phyloP scores from a whole-genome alignment of 179 eudicot genomes.

The Heliamphora pulchella region DNA sequence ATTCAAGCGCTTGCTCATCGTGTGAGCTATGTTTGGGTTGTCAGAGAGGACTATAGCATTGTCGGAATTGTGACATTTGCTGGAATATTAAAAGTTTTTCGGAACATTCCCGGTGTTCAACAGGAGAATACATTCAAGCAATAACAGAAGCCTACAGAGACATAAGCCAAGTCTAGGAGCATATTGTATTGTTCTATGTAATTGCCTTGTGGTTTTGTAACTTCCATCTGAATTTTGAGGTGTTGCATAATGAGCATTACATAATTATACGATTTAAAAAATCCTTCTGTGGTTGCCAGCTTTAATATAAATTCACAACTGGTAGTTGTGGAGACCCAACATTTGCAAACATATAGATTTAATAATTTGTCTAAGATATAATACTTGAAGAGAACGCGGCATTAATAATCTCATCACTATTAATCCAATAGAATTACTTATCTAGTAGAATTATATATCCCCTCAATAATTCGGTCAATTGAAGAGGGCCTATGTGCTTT shows the following conservation, averaged over 20 bases:
- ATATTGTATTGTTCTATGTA: neutral
- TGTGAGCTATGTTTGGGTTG: conserved; percentile 62
- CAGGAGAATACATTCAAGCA: conserved; percentile 10
- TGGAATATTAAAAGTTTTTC: conserved; percentile 49
- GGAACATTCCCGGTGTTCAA: conserved; percentile 27
- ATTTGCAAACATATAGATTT: no score
- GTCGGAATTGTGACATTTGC: conserved; percentile 67
- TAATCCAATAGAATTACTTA: no score
- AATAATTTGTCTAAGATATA: no score
- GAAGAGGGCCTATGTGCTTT: no score
- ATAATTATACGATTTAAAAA: neutral
- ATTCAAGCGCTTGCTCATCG: conserved; percentile 79
- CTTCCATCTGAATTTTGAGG: neutral
- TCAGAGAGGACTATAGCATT: conserved; percentile 49
- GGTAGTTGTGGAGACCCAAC: no score
- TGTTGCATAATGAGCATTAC: neutral
- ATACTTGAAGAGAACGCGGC: no score
- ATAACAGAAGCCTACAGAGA: neutral
- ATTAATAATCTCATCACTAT: no score
- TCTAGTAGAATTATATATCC: no score
- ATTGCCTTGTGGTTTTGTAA: neutral
- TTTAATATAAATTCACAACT: no score
- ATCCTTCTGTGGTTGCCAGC: no score
- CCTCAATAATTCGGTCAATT: no score
- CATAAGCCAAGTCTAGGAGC: neutral